Conservation (phyloP, 176 grass and related monocot species). For the Typha latifolia region DNA sequence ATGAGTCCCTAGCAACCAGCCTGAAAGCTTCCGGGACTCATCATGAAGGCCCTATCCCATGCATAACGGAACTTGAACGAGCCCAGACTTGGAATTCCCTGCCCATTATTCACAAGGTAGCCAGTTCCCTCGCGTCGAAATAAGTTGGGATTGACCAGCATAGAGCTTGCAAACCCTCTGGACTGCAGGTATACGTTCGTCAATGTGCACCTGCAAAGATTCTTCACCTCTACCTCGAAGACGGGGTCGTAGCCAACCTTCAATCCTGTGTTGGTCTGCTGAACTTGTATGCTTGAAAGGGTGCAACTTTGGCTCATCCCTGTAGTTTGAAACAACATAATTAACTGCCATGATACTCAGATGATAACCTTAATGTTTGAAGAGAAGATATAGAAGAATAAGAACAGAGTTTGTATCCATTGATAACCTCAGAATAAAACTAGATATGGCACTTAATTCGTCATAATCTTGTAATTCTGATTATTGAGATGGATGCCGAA, state of each 20-base stretch:
- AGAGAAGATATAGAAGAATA: too few species aligned
- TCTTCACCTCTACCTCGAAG: constrained; percentile 63
- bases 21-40: constrained; percentile 32
- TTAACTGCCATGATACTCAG: neutral
- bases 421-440: neutral
- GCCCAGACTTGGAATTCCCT: constrained; percentile 30
- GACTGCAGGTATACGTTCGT: constrained; percentile 30
- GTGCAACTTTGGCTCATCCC: constrained; percentile 17
- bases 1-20: constrained; percentile 6
- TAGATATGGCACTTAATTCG: neutral
- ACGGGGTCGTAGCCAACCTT: constrained; percentile 20
- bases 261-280: constrained; percentile 33
- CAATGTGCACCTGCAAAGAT: constrained; percentile 42
- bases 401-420: too few species aligned
- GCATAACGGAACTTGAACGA: constrained; percentile 48
- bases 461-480: neutral
- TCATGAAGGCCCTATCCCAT: constrained; percentile 60
- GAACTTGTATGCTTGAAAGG: constrained; percentile 35
- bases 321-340: constrained; percentile 1
- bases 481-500: neutral
- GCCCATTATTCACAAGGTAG: constrained; percentile 48
- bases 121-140: constrained; percentile 23
- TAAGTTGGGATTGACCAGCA: constrained; percentile 35
- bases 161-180: constrained; percentile 35
- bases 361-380: neutral